phyloP scores from a whole-genome alignment of 2,329 filamentous ascomycete genomes.

The Neocucurbitaria cava region DNA sequence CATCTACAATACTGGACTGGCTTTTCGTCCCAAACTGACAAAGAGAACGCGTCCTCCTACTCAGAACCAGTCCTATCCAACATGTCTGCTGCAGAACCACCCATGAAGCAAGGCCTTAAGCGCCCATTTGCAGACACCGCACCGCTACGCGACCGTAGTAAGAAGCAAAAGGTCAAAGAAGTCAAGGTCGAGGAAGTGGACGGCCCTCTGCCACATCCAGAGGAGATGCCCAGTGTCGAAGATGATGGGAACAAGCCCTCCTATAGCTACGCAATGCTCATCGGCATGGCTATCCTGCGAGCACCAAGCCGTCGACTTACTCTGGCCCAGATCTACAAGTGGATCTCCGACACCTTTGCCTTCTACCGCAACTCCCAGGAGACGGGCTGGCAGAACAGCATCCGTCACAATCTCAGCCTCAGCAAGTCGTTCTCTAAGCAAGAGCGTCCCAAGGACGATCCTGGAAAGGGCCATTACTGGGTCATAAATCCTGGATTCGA shows the following conservation, averaged over 20 bases:
- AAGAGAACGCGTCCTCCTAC: slow-evolving; percentile 56
- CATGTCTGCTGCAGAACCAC: slow-evolving; percentile 35
- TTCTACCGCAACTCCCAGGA: slow-evolving; percentile 82
- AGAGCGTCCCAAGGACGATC: slow-evolving; percentile 94
- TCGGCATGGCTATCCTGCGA: slow-evolving; percentile 94
- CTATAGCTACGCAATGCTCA: slow-evolving; percentile 93
- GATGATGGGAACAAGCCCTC: slow-evolving; percentile 90
- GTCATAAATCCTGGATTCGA: slow-evolving; percentile 90
- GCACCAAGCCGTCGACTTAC: slow-evolving; percentile 84
- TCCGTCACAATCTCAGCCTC: slow-evolving; percentile 94
- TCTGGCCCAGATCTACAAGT: slow-evolving; percentile 96
- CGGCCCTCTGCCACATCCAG: slow-evolving; percentile 69
- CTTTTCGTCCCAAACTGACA: slow-evolving; percentile 53
- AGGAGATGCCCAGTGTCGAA: slow-evolving; percentile 79
- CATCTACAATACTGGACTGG: slow-evolving; percentile 62
- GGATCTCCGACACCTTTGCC: slow-evolving; percentile 94
- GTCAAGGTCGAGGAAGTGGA: slow-evolving; percentile 53
- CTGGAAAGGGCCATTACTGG: slow-evolving; percentile 98
- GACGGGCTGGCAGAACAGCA: slow-evolving; percentile 98
- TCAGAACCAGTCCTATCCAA: slow-evolving; percentile 43
- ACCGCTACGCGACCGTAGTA: slow-evolving; percentile 73
- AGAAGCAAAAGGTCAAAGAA: slow-evolving; percentile 70
- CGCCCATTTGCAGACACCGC: slow-evolving; percentile 75
- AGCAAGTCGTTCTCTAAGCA: slow-evolving; percentile 98
- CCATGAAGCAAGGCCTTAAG: slow-evolving; percentile 52